Percentiles rank a stretch among this genome's conserved stretches.
Conservation (phyloP, 805 yeast species). For the Scheffersomyces amazonensis region DNA sequence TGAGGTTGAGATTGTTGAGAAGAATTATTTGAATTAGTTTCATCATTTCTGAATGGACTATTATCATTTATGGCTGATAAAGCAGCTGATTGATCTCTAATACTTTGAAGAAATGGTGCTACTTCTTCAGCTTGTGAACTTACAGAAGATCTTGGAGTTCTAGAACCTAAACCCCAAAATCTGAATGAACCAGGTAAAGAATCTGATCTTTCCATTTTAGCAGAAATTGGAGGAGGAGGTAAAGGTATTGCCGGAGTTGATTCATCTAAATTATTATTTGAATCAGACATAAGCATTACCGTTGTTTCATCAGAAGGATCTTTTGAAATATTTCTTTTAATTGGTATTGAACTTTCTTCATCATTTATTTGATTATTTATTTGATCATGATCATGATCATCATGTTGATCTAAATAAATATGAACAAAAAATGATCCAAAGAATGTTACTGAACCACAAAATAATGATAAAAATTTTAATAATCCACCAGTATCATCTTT, state of each 20-base stretch:
- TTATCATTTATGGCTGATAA: not conserved
- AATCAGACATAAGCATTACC: not conserved
- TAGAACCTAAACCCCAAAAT: slow-evolving; percentile 39
- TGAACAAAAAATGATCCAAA: slow-evolving; percentile 45
- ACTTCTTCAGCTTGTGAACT: slow-evolving; percentile 10
- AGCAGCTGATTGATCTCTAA: slow-evolving; percentile 7
- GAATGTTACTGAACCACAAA: slow-evolving; percentile 47
- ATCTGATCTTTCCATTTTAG: slow-evolving; percentile 3
- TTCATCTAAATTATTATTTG: not conserved
- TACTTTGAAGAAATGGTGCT: slow-evolving; percentile 9
- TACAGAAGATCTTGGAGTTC: slow-evolving; percentile 22
- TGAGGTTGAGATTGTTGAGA: not conserved
- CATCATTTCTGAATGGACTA: not conserved
- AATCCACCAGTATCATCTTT: slow-evolving; percentile 52
- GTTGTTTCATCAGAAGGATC: slow-evolving; percentile 1
- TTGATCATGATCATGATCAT: slow-evolving; percentile 12
- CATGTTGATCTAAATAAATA: slow-evolving; percentile 29
- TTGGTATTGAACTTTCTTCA: slow-evolving; percentile 1
- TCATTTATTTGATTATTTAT: too few relatives aligned
- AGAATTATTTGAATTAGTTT: not conserved
- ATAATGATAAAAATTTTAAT: slow-evolving; percentile 51
- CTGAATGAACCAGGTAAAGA: slow-evolving; percentile 33
- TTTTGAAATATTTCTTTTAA: not conserved
- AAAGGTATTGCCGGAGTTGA: not conserved
- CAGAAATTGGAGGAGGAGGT: slow-evolving; percentile 1